phyloP scores from a whole-genome alignment of 805 yeast genomes.

The Barnettozyma sp. region DNA sequence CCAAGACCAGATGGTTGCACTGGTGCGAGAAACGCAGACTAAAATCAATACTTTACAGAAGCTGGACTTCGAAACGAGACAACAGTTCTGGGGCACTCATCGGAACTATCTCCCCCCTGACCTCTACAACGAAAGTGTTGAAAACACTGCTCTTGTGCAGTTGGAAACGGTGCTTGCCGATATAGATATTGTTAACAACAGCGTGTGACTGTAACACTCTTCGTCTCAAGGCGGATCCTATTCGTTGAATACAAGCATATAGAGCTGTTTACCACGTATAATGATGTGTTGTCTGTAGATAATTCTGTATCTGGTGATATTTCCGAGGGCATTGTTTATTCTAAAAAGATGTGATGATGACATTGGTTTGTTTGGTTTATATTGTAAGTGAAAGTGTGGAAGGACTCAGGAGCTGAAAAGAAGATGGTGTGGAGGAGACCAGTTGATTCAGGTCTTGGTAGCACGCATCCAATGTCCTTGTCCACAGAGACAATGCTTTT shows the following conservation, averaged over 20 bases:
- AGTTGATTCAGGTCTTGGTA: neutral
- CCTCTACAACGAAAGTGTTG: constrained; percentile 40
- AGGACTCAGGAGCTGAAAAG: too few relatives aligned
- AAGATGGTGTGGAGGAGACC: too few relatives aligned
- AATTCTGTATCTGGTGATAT: neutral
- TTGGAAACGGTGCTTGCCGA: neutral
- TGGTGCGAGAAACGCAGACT: constrained; percentile 36
- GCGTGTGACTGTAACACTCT: too few relatives aligned
- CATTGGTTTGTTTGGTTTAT: too few relatives aligned
- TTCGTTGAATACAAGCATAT: too few relatives aligned
- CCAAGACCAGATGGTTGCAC: constrained; percentile 32
- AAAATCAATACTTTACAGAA: constrained; percentile 33
- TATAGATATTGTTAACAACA: too few relatives aligned
- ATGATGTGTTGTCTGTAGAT: too few relatives aligned
- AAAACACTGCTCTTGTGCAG: constrained; percentile 16
- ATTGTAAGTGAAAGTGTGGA: neutral
- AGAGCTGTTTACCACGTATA: too few relatives aligned
- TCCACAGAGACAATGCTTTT: neutral
- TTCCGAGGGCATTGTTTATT: neutral
- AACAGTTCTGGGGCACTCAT: constrained; percentile 37
- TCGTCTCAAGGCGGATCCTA: too few relatives aligned
- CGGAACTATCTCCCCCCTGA: constrained; percentile 52
- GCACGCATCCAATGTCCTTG: neutral
- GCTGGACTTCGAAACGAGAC: constrained; percentile 39
- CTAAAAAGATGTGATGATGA: neutral